Conservation (phyloP, 805 yeast species). For the Hagleromyces aurorensis region DNA sequence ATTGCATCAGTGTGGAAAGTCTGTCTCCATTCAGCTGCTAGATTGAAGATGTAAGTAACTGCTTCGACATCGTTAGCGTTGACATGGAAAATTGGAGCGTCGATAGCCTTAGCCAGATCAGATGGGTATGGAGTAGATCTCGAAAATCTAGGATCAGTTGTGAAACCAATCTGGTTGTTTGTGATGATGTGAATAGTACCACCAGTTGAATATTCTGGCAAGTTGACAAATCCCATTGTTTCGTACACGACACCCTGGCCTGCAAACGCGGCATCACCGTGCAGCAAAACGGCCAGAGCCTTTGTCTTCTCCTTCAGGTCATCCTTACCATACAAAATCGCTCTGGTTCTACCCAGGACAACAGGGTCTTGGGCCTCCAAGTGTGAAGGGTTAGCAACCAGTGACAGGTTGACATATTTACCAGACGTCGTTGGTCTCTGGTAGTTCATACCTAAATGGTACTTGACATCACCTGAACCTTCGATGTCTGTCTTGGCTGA, state of each 20-base stretch:
- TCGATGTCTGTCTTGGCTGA: conserved; percentile 66
- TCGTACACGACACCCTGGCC: conserved; percentile 99
- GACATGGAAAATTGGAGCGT: conserved; percentile 98
- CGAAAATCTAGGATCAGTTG: conserved; percentile 96
- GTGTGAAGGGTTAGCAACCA: conserved; percentile 98
- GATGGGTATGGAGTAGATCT: conserved; percentile 98
- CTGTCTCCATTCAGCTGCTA: conserved; percentile 98
- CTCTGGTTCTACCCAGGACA: conserved; percentile 95
- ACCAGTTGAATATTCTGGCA: conserved; percentile 96
- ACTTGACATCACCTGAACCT: conserved; percentile 98
- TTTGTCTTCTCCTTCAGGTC: conserved; percentile 77
- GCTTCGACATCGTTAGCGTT: conserved; percentile 98
- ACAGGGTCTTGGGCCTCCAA: conserved; percentile 99
- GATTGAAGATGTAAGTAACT: conserved; percentile 79
- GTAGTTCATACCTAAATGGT: conserved; percentile 98
- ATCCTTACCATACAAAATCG: conserved; percentile 83
- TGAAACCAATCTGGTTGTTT: conserved; percentile 98
- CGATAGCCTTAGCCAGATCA: conserved; percentile 91
- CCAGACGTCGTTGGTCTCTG: conserved; percentile 99
- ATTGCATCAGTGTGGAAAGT: conserved; percentile 94
- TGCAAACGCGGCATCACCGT: conserved; percentile 99
- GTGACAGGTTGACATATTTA: conserved; percentile 85
- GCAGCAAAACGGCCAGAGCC: conserved; percentile 87
- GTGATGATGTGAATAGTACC: conserved; percentile 96
- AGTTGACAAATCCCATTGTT: conserved; percentile 87